Evolutionary conservation across 2,329 filamentous ascomycete species (phyloP).

Genomic region (Samsoniella hepiali): DNA sequence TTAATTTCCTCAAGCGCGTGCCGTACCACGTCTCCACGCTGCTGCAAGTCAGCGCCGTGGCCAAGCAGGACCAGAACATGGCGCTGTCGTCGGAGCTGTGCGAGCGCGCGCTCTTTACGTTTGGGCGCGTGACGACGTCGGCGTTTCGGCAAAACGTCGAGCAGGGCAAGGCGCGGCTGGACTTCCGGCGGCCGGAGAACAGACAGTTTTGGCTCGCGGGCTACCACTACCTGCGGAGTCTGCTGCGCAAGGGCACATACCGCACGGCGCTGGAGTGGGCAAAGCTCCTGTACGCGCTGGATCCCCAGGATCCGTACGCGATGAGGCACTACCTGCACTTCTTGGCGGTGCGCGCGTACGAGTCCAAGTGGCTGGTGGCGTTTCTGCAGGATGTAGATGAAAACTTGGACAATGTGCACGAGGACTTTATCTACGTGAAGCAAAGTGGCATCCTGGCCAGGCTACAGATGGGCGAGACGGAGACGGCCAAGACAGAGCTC

Average conservation of each 20-base stretch:
- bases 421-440: conserved; percentile 61
- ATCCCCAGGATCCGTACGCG: conserved; percentile 77
- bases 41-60: conserved; percentile 89
- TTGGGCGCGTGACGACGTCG: conserved; percentile 84
- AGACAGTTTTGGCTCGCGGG: conserved; percentile 88
- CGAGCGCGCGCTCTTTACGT: conserved; percentile 87
- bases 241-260: conserved; percentile 89
- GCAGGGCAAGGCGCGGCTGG: conserved; percentile 73
- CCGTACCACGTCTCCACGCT: conserved; percentile 89
- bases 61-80: conserved; percentile 86
- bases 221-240: conserved; percentile 81
- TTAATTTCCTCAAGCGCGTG: conserved; percentile 59
- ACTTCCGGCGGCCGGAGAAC: conserved; percentile 81
- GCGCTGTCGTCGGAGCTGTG: conserved; percentile 81
- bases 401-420: conserved; percentile 30
- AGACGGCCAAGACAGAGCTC: conserved; percentile 63
- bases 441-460: conserved; percentile 77
- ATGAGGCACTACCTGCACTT: conserved; percentile 79
- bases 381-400: conserved; percentile 51
- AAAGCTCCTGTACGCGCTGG: conserved; percentile 74
- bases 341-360: conserved; percentile 75
- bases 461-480: conserved; percentile 64
- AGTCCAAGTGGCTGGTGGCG: conserved; percentile 72
- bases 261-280: conserved; percentile 92
- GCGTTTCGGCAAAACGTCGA: conserved; percentile 74